Evolutionary conservation across 1,139 yeast species (phyloP).

Genomic region (Wickerhamiella infanticola): DNA sequence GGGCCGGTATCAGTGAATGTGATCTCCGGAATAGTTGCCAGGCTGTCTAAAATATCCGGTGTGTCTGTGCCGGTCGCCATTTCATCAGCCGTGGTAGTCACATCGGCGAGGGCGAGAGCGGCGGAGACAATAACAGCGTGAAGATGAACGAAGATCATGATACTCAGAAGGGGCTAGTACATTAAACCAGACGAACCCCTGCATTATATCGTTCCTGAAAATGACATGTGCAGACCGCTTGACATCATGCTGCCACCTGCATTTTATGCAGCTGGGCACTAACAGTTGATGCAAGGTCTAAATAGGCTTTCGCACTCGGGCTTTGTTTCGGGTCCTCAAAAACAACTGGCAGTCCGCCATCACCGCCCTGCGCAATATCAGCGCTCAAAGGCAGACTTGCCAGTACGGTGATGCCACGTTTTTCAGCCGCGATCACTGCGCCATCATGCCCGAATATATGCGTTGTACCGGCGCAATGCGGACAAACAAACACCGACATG

Average conservation of each 20-base stretch:
- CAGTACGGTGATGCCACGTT: constrained; percentile 35
- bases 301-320: constrained; percentile 16
- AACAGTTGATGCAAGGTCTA: constrained; percentile 15
- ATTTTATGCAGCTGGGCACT: neutral
- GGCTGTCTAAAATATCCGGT: too few relatives aligned
- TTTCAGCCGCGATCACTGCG: constrained; percentile 27
- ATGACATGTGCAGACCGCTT: too few relatives aligned
- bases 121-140: neutral
- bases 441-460: constrained; percentile 42
- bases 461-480: constrained; percentile 56
- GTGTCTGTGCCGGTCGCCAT: too few relatives aligned
- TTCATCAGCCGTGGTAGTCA: neutral
- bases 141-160: neutral
- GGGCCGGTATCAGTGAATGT: too few relatives aligned
- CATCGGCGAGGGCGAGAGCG: neutral
- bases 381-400: constrained; percentile 57
- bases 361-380: constrained; percentile 46
- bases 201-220: too few relatives aligned
- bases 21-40: too few relatives aligned
- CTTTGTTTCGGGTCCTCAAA: constrained; percentile 29
- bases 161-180: neutral
- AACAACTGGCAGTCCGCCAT: constrained; percentile 36
- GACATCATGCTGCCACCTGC: neutral
- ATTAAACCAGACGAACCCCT: too few relatives aligned
- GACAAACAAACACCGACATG: constrained; percentile 66